Conservation (phyloP, 2,329 filamentous ascomycete species). For the Aspergillus ochraceus region DNA sequence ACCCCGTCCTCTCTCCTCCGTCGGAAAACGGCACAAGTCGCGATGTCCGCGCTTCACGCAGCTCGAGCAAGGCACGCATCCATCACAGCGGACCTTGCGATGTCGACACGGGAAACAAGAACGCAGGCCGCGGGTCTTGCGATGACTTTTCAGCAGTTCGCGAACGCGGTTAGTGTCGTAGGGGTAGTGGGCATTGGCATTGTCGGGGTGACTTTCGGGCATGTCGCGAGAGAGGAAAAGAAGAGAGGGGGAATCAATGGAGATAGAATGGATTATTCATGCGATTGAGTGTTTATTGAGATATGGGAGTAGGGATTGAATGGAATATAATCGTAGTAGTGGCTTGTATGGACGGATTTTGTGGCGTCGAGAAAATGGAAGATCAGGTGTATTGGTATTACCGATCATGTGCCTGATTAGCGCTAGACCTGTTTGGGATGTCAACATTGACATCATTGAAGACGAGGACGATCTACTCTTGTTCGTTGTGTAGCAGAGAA, state of each 20-base stretch:
- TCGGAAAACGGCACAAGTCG: conserved; percentile 21
- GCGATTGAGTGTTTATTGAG: neutral
- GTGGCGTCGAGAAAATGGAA: too few species aligned
- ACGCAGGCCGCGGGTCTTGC: conserved; percentile 20
- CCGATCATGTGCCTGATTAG: neutral
- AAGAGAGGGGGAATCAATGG: neutral
- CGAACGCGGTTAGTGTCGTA: conserved; percentile 23
- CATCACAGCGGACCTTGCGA: conserved; percentile 24
- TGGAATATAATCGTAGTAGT: too few species aligned
- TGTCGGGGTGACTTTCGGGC: too few species aligned
- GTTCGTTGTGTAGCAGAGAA: too few species aligned
- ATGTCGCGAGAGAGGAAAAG: too few species aligned
- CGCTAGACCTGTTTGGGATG: too few species aligned
- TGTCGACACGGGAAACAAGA: conserved; percentile 28
- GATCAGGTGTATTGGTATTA: neutral
- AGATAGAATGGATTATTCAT: neutral
- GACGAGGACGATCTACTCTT: too few species aligned
- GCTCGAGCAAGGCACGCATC: conserved; percentile 16
- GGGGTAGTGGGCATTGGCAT: conserved; percentile 13
- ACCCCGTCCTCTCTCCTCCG: neutral
- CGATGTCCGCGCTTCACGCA: conserved; percentile 20
- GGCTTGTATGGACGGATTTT: too few species aligned
- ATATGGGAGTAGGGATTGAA: neutral
- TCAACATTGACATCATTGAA: too few species aligned
- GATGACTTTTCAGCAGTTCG: conserved; percentile 24